These are phyloP conservation scores for Magnaporthales sp. DNA, from an alignment of 2,329 filamentous ascomycete species.

Conservation along the genomic window DNA sequence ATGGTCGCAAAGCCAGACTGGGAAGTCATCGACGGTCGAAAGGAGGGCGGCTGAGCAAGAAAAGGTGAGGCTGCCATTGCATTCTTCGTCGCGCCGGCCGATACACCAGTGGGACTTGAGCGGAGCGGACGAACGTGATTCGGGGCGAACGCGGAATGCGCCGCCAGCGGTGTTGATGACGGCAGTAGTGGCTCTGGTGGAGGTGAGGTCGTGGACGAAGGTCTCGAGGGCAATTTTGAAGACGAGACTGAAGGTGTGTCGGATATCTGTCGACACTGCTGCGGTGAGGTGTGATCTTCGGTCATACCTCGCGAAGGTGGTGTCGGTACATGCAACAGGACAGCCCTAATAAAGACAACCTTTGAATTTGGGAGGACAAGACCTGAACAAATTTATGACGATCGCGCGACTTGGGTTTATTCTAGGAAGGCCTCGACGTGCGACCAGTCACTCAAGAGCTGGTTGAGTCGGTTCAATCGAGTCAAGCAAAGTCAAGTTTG, in stretches of 20 bases:
- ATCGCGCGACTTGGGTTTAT: neutral
- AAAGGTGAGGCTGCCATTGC: constrained; percentile 38
- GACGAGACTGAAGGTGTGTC: neutral
- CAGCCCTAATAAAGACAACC: neutral
- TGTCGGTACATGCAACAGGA: constrained; percentile 18
- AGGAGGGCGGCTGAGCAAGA: constrained; percentile 28
- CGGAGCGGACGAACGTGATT: neutral
- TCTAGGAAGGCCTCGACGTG: neutral
- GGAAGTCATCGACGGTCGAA: constrained; percentile 23
- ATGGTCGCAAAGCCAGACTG: constrained; percentile 23
- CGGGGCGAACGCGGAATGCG: neutral
- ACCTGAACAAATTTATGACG: constrained; percentile 1
- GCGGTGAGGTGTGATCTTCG: constrained; percentile 15
- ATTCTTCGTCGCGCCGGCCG: constrained; percentile 18
- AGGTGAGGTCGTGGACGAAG: neutral
- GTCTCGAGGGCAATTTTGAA: neutral
- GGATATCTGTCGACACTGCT: constrained; percentile 1
- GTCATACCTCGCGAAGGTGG: constrained; percentile 19
- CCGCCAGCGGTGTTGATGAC: neutral
- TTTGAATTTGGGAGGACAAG: neutral
- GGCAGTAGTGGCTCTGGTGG: neutral
- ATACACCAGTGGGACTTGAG: neutral
- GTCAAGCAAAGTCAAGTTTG: neutral
- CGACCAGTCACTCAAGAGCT: neutral
- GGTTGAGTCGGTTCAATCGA: neutral